phyloP scores from a whole-genome alignment of 129 eudicot genomes.

The Tagetes erecta region DNA sequence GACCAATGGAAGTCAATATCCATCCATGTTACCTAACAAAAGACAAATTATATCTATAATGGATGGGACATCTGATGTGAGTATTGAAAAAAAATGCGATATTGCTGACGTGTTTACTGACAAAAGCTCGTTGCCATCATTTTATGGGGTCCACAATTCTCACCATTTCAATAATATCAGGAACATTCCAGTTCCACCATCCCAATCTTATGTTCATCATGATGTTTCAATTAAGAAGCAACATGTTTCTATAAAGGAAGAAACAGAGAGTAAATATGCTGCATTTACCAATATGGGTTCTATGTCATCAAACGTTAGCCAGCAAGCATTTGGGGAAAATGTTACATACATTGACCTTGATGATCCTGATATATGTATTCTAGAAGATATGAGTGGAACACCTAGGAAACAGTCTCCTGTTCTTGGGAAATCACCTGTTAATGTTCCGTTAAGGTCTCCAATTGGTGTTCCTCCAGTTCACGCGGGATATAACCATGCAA shows the following conservation, averaged over 20 bases:
- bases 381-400: conserved; percentile 72
- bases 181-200: conserved; percentile 23
- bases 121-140: conserved; percentile 28
- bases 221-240: conserved; percentile 31
- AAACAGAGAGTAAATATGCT: conserved; percentile 28
- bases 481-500: conserved; percentile 38
- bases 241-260: conserved; percentile 30
- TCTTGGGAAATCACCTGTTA: conserved; percentile 41
- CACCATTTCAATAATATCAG: conserved; percentile 7
- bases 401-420: conserved; percentile 30
- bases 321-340: conserved; percentile 35
- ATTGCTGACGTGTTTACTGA: conserved; percentile 27
- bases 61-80: conserved; percentile 28
- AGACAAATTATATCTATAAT: conserved; percentile 25
- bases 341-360: conserved; percentile 44
- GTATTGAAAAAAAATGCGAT: conserved; percentile 28
- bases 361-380: conserved; percentile 72
- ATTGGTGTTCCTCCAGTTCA: conserved; percentile 35
- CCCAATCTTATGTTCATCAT: conserved; percentile 28
- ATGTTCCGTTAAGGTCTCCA: conserved; percentile 36
- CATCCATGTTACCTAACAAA: conserved; percentile 25
- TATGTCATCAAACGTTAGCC: conserved; percentile 25
- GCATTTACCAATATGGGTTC: conserved; percentile 29
- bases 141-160: conserved; percentile 30
- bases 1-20: conserved; percentile 20